Base-by-base conservation (phyloP, 2,329 filamentous ascomycete species). In the Pestalotiopsis sp. region DNA sequence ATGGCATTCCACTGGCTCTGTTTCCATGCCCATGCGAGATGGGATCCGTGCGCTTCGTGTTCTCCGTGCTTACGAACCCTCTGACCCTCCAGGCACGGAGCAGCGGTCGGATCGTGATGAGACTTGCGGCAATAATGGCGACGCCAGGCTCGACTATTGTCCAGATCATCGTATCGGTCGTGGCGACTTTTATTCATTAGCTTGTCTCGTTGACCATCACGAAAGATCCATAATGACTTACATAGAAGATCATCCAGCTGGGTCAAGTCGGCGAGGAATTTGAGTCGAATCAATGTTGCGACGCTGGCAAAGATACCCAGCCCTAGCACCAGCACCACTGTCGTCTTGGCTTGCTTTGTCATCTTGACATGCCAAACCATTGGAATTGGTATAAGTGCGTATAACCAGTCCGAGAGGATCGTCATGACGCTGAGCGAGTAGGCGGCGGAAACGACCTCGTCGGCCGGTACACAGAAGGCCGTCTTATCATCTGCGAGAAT, bases 331-430 rank as follows among this genome's bases (percentile, higher is more conserved):
- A 82, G 73, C 67, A 85, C 81, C 38, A 87, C 85, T 1, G 84
- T 87, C n/a, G 77, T 73, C 75, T 87, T 87, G 59, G 85, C 81
- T 71, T 86, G 85, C 27, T 74, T 77, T 1, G 82, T 84, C 85
- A 87, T 87, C 72, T 85, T 85, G 57, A 86, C 85, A 5, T 78
- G 80, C 86, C 85, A 87, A 14, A 87, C 78, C 83, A 87, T 86
- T 1, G 85, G 84, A 39, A 87, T 83, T 1, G 86, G 86, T 2
- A 87, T 72, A 41, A 87, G 79, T 7, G 86, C 86, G 78, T 85
- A 88, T 56, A 88, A 77, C 84, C 84, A 87, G 73, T 88, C 86
- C n/a, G 84, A 86, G 17, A 86, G 65, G 45, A 87, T 82, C 13
- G 80, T 86, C 82, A 87, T 82, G 67, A 83, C 83, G 70, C 83